Conservation (phyloP, 805 yeast genomes). For the Pachysolen tannophilus region DNA sequence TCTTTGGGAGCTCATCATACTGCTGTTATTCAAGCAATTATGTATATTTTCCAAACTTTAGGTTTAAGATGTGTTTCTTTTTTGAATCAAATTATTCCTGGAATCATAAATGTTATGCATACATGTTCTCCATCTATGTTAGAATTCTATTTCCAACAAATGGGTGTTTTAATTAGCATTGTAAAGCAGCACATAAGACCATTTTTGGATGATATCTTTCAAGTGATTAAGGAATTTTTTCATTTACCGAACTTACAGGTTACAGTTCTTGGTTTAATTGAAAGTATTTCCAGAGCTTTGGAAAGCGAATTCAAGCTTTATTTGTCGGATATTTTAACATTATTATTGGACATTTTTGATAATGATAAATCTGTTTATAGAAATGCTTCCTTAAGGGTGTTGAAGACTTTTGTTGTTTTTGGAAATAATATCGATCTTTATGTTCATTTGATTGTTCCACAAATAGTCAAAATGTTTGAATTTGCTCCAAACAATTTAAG, state of each 20-base stretch:
- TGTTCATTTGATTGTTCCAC: constrained; percentile 80
- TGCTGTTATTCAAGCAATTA: constrained; percentile 87
- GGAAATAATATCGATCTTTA: constrained; percentile 87
- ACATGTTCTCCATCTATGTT: constrained; percentile 70
- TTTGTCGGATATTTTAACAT: constrained; percentile 68
- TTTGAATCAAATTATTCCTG: constrained; percentile 81
- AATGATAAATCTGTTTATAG: constrained; percentile 56
- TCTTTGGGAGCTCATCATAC: constrained; percentile 84
- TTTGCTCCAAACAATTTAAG: constrained; percentile 53
- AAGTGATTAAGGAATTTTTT: constrained; percentile 69
- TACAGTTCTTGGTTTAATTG: constrained; percentile 72
- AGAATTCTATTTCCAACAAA: constrained; percentile 84
- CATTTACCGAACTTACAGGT: constrained; percentile 55
- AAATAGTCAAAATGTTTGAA: constrained; percentile 75
- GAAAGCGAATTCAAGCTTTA: constrained; percentile 89
- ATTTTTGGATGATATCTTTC: constrained; percentile 66
- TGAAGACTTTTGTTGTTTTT: constrained; percentile 77
- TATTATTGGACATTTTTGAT: constrained; percentile 69
- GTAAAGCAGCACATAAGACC: constrained; percentile 90
- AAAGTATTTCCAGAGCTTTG: constrained; percentile 74
- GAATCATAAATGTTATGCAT: constrained; percentile 77
- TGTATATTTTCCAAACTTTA: constrained; percentile 82
- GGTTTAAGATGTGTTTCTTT: constrained; percentile 89
- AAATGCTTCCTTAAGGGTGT: constrained; percentile 60
- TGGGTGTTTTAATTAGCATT: constrained; percentile 68